Evolutionary conservation across 345 rosid genomes (phyloP).

Genomic region (Salix dunnii): DNA sequence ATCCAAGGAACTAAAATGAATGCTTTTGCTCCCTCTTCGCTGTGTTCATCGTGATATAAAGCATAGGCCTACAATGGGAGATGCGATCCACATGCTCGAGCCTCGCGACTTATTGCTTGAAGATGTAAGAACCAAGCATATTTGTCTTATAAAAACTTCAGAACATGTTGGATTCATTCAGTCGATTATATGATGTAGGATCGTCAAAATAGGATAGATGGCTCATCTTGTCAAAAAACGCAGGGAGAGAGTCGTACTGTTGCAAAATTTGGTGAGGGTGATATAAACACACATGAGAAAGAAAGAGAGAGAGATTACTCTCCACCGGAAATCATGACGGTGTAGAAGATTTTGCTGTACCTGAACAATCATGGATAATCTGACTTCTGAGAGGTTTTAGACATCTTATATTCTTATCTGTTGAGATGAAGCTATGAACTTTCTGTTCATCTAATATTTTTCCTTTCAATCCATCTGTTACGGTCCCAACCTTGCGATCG

Average conservation of each 20-base stretch:
- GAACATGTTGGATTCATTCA: neutral
- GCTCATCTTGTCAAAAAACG: slow-evolving; percentile 7
- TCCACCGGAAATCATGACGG: slow-evolving; percentile 19
- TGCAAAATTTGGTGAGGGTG: neutral
- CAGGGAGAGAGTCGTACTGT: slow-evolving; percentile 16
- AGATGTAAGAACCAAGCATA: slow-evolving; percentile 35
- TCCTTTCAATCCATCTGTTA: neutral
- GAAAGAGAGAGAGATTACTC: slow-evolving; percentile 8
- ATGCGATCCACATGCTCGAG: slow-evolving; percentile 72
- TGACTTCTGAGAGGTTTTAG: neutral
- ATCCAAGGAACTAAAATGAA: slow-evolving; percentile 56
- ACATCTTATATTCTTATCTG: neutral
- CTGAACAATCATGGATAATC: neutral
- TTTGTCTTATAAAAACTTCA: neutral
- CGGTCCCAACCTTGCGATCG: neutral
- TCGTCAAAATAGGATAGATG: slow-evolving; percentile 15
- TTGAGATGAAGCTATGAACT: neutral
- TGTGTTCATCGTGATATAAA: slow-evolving; percentile 60
- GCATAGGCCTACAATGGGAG: slow-evolving; percentile 71
- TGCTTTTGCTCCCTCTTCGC: slow-evolving; percentile 54
- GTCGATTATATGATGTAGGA: slow-evolving; percentile 28
- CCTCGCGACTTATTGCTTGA: slow-evolving; percentile 54
- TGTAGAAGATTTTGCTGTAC: neutral
- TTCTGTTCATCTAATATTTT: neutral
- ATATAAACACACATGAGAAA: neutral